phyloP scores from a whole-genome alignment of 2,329 filamentous ascomycete genomes.

The Fusarium oxysporum region DNA sequence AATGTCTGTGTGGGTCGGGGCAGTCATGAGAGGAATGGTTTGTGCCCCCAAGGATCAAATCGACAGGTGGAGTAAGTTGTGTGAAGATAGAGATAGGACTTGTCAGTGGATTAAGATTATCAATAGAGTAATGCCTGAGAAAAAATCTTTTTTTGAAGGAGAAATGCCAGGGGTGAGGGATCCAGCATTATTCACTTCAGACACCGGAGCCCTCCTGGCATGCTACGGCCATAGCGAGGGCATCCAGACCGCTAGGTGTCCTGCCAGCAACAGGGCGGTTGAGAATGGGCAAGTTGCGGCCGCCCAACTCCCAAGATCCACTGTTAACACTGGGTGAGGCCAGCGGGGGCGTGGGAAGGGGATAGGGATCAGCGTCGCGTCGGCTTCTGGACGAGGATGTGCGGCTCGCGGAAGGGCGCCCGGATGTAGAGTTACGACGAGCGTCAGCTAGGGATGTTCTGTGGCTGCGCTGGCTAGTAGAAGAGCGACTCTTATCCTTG shows the following conservation, averaged over 20 bases:
- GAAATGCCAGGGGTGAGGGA: not conserved
- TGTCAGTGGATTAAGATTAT: slow-evolving; percentile 41
- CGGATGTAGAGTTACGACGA: slow-evolving; percentile 50
- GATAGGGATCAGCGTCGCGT: slow-evolving; percentile 59
- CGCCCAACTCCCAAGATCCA: slow-evolving; percentile 61
- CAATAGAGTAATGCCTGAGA: slow-evolving; percentile 23
- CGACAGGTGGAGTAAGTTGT: not conserved
- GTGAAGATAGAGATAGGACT: not conserved
- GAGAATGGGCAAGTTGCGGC: slow-evolving; percentile 58
- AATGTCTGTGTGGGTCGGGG: not conserved
- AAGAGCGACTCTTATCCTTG: slow-evolving; percentile 67
- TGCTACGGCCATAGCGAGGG: slow-evolving; percentile 65
- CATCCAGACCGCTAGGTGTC: slow-evolving; percentile 65
- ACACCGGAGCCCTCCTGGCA: slow-evolving; percentile 58
- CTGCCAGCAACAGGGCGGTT: slow-evolving; percentile 56
- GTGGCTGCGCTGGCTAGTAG: slow-evolving; percentile 50
- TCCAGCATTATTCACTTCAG: slow-evolving; percentile 12
- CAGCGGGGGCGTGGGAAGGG: slow-evolving; percentile 50
- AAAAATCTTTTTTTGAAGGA: not conserved
- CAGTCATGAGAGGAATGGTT: slow-evolving; percentile 5
- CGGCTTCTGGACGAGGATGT: slow-evolving; percentile 45
- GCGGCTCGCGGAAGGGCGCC: slow-evolving; percentile 47
- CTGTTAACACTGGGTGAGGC: slow-evolving; percentile 51
- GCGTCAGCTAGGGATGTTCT: slow-evolving; percentile 49
- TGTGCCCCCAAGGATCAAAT: slow-evolving; percentile 14